Conservation (phyloP, 495 filamentous ascomycete genomes). For the Penicillium paxilli region DNA sequence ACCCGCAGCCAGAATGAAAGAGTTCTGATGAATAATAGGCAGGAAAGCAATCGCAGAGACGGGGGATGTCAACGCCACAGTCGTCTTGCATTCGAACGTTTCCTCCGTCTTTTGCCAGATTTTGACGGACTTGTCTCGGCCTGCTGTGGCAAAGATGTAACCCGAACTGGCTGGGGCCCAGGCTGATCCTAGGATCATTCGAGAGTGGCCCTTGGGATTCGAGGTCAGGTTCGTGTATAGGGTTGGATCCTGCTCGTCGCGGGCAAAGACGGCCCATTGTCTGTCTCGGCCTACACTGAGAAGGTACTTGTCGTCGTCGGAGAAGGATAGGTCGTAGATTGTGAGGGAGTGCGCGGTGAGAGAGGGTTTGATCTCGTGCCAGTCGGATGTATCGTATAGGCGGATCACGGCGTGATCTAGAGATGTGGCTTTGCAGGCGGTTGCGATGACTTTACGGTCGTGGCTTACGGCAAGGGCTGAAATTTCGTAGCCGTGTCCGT, state of each 20-base stretch:
- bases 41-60: conserved; percentile 79
- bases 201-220: conserved; percentile 80
- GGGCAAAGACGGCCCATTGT: conserved; percentile 80
- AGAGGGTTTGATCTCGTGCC: conserved; percentile 85
- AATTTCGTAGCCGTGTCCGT: conserved; percentile 98
- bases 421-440: conserved; percentile 90
- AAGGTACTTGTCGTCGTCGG: conserved; percentile 67
- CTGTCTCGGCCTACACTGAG: conserved; percentile 90
- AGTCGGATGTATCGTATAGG: conserved; percentile 78
- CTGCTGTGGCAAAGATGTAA: conserved; percentile 76
- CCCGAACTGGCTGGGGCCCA: conserved; percentile 64
- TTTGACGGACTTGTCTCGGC: conserved; percentile 82
- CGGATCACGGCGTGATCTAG: conserved; percentile 93
- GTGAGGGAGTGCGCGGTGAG: conserved; percentile 81
- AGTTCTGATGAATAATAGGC: conserved; percentile 32
- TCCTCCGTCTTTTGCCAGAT: conserved; percentile 59
- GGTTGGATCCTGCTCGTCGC: conserved; percentile 35
- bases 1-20: conserved; percentile 65
- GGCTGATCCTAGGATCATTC: conserved; percentile 84
- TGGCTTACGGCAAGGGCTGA: conserved; percentile 81
- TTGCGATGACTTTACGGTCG: conserved; percentile 74
- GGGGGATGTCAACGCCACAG: conserved; percentile 55
- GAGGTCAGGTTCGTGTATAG: conserved; percentile 56
- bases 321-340: conserved; percentile 77
- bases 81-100: conserved; percentile 48